Conservation (phyloP, 2,329 filamentous ascomycete species). For the Epichloe aotearoae region DNA sequence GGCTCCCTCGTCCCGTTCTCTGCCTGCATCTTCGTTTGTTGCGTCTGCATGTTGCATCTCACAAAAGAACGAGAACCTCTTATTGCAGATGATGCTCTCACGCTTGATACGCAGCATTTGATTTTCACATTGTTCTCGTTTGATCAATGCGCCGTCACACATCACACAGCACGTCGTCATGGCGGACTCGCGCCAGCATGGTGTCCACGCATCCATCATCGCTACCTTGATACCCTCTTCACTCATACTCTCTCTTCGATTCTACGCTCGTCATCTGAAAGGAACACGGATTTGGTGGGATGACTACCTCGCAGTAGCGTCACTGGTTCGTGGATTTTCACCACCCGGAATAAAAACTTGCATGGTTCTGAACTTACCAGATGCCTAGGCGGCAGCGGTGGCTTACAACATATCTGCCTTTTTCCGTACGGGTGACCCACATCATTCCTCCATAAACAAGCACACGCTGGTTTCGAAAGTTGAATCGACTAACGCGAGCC, state of each 20-base stretch:
- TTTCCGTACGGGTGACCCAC: background rate
- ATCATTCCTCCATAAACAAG: background rate
- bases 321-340: constrained; percentile 2
- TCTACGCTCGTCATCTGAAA: constrained; percentile 6
- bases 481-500: background rate
- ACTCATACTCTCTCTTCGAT: constrained; percentile 4
- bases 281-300: constrained; percentile 6
- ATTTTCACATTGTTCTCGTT: too few species aligned
- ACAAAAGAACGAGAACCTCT: too few species aligned
- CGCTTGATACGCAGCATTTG: too few species aligned
- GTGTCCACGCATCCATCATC: constrained; percentile 5
- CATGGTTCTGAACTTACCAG: background rate
- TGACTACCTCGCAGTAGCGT: constrained; percentile 6
- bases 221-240: background rate
- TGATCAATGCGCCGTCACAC: background rate
- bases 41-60: background rate
- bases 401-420: constrained; percentile 1
- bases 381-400: background rate
- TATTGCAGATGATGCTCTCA: too few species aligned
- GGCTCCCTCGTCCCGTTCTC: background rate
- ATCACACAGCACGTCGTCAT: background rate
- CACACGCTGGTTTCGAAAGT: background rate
- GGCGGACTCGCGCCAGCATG: background rate
- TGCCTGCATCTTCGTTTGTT: background rate
- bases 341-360: background rate